Conservation (phyloP, 169 alveolate genomes). For the Ichthyophthirius multifiliis region DNA sequence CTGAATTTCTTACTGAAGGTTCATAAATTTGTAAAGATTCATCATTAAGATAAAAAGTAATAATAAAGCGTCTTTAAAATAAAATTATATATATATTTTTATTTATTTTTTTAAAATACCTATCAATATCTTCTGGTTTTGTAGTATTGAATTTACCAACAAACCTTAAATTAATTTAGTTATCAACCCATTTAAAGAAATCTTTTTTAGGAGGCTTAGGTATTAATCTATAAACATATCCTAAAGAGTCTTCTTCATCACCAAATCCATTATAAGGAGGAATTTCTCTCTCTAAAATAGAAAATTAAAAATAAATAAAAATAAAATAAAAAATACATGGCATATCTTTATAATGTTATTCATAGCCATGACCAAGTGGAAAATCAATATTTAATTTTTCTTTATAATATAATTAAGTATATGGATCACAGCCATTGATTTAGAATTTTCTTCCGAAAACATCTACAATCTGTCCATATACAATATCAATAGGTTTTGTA, state of each 20-base stretch:
- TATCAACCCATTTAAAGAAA: slow-evolving; percentile 78
- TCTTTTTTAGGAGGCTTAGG: slow-evolving; percentile 74
- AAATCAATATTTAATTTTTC: slow-evolving; percentile 65
- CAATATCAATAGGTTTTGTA: slow-evolving; percentile 68
- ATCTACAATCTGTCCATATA: slow-evolving; percentile 52
- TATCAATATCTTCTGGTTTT: slow-evolving; percentile 75
- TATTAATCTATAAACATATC: slow-evolving; percentile 68
- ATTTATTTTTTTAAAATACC: slow-evolving; percentile 3
- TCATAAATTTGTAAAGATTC: slow-evolving; percentile 79
- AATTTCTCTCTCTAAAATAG: slow-evolving; percentile 43
- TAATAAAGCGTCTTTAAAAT: slow-evolving; percentile 64
- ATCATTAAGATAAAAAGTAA: slow-evolving; percentile 70
- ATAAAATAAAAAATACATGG: neutral
- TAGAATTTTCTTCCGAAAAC: slow-evolving; percentile 76
- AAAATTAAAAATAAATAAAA: neutral
- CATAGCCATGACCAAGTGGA: slow-evolving; percentile 54
- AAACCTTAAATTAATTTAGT: slow-evolving; percentile 64
- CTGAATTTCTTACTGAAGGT: slow-evolving; percentile 78
- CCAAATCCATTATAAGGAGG: slow-evolving; percentile 89
- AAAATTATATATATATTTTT: neutral
- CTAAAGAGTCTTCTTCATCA: slow-evolving; percentile 82
- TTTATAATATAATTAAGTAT: slow-evolving; percentile 72
- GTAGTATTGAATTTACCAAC: slow-evolving; percentile 66
- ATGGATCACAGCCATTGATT: slow-evolving; percentile 78
- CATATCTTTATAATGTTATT: slow-evolving; percentile 29